A percentile compares a stretch with the other conserved stretches of the same genome.
These are phyloP conservation scores for Chloris gayana DNA, from an alignment of 176 grass and related monocot species.

Conservation along the genomic window DNA sequence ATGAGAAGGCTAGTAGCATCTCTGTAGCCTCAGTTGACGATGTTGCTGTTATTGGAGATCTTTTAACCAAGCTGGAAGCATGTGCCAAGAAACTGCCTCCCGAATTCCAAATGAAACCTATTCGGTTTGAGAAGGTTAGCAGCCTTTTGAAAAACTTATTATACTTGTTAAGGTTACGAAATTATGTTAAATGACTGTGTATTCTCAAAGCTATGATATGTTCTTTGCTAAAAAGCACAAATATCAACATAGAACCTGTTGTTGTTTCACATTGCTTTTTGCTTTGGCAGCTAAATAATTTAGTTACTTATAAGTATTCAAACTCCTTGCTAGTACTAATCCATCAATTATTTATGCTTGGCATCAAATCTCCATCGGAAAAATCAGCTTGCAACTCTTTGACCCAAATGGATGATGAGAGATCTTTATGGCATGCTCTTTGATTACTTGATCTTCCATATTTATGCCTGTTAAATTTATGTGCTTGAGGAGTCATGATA, in stretches of 20 bases:
- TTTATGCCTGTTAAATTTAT: background rate
- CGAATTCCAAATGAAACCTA: slow-evolving; percentile 73
- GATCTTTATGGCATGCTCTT: background rate
- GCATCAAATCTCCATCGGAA: background rate
- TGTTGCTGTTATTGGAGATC: slow-evolving; percentile 53
- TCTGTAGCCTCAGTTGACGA: slow-evolving; percentile 65
- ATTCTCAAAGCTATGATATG: background rate
- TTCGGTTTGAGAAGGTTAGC: slow-evolving; percentile 73
- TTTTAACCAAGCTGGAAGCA: slow-evolving; percentile 68
- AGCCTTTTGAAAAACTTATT: slow-evolving; percentile 10
- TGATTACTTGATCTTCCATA: background rate
- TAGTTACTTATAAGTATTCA: slow-evolving; percentile 2
- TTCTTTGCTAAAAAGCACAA: slow-evolving; percentile 26
- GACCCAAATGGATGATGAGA: background rate
- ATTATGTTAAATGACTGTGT: background rate
- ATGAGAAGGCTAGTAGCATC: slow-evolving; percentile 56
- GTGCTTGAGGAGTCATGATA: background rate
- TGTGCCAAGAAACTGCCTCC: slow-evolving; percentile 58
- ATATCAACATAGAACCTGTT: background rate
- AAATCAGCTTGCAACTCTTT: slow-evolving; percentile 2
- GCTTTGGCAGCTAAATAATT: slow-evolving; percentile 18
- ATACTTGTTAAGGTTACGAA: slow-evolving; percentile 5
- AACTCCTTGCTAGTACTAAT: slow-evolving; percentile 22
- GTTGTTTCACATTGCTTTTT: slow-evolving; percentile 10
- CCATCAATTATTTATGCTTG: slow-evolving; percentile 17